Base-by-base conservation (phyloP, 305 asterid genomes). In the Striga hermonthica region DNA sequence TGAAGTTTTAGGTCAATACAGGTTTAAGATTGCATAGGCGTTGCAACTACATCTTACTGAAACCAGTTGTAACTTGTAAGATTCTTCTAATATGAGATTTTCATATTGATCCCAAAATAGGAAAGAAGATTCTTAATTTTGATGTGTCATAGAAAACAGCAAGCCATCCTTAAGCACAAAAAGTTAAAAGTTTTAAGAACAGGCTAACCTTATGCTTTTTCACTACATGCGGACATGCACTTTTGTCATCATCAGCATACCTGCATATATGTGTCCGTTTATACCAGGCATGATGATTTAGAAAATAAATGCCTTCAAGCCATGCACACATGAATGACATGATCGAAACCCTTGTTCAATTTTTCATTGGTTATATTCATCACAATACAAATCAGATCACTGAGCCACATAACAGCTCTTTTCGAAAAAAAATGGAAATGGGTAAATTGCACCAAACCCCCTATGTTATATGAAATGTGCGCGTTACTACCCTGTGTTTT, bases 181-280 rank as follows among this genome's bases (percentile, higher is more conserved):
- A 48, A 48, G 10, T 16, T 53, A 57, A 16, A 16, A 28, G 39
- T 16, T 41, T 49, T 57, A 44, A 48, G 60, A 74, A 53, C 56
- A n/a, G 48, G 12, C 75, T 43, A 10, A 75, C 79, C 75, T 75
- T 65, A 15, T 64, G 72, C 45, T 70, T 75, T 56, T 75, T 75
- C 12, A 28, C 60, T 31, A 16, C 60, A 47, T 70, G 75, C 44
- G 31, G 38, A 36, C 14, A 60, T 53, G 66, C 53, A 60, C 60
- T 64, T 69, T 53, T 54, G 65, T 57, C 71, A 65, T 13, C 65
- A 44, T 65, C 72, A 45, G 65, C 31, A 7, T 47, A 14, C 75
- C 79, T 75, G 68, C 70, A 64, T 56, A 12, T 39, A 49, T 7
- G 14, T 54, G 37, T 61, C 62, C 45, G 9, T 11, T 10, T 31